Percentiles rank a stretch among this genome's conserved stretches.
Conservation (phyloP, 768 basidiomycete species). For the Piloderma croceum region DNA sequence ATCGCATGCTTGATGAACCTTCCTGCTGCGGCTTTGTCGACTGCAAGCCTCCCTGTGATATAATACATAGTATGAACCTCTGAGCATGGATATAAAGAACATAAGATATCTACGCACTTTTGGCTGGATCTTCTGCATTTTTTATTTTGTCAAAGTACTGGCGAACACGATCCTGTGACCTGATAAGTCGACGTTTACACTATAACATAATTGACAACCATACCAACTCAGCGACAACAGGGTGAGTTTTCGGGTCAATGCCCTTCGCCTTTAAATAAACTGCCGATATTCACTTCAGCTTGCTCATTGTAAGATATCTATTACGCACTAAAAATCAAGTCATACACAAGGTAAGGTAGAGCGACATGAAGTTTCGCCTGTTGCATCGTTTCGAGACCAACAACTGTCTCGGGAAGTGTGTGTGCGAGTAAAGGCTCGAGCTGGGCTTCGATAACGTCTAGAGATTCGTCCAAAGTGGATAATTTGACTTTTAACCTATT, state of each 20-base stretch:
- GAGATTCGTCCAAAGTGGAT: conserved; percentile 44
- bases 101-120: conserved; percentile 36
- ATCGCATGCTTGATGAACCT: conserved; percentile 86
- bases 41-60: conserved; percentile 32
- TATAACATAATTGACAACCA: conserved; percentile 8
- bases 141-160: conserved; percentile 82
- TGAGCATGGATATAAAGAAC: conserved; percentile 1
- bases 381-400: conserved; percentile 64
- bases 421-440: conserved; percentile 65
- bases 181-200: neutral
- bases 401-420: conserved; percentile 59
- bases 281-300: conserved; percentile 21
- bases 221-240: conserved; percentile 70
- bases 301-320: conserved; percentile 1
- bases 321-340: conserved; percentile 74
- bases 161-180: conserved; percentile 63
- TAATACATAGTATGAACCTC: conserved; percentile 2
- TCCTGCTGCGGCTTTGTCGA: conserved; percentile 75
- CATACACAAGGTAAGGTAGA: conserved; percentile 79
- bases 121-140: conserved; percentile 61
- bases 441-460: conserved; percentile 62
- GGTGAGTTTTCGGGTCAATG: conserved; percentile 73
- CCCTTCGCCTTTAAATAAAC: conserved; percentile 80
- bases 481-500: conserved; percentile 43
- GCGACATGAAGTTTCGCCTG: conserved; percentile 78